phyloP scores from a whole-genome alignment of 345 rosid species.

The Syzygium aqueum region DNA sequence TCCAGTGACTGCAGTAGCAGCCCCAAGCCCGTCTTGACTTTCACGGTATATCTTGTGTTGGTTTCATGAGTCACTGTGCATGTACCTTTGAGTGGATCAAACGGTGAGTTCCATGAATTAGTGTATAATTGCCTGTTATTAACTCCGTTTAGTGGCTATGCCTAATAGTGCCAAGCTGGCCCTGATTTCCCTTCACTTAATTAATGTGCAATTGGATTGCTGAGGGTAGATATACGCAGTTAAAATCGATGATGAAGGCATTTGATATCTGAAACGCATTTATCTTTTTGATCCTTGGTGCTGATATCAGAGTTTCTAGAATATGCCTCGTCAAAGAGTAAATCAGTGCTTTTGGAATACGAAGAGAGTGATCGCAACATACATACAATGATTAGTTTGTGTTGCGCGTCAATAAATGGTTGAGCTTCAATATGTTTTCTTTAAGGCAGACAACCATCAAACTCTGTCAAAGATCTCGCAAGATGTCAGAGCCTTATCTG shows the following conservation, averaged over 20 bases:
- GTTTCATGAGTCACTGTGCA: background rate
- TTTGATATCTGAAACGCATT: background rate
- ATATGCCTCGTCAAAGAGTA: background rate
- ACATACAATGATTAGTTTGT: background rate
- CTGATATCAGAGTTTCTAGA: background rate
- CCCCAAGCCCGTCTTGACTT: background rate
- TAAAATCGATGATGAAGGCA: background rate
- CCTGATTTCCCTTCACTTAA: background rate
- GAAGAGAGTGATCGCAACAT: background rate
- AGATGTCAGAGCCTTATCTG: background rate
- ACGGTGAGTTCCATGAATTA: background rate
- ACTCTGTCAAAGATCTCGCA: background rate
- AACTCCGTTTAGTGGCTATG: background rate
- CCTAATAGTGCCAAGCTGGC: background rate
- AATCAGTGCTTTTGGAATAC: background rate
- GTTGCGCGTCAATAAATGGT: background rate
- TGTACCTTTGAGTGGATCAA: background rate
- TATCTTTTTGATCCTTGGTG: background rate
- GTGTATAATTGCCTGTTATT: background rate
- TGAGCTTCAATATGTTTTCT: background rate
- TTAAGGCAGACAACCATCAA: background rate
- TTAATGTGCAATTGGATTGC: background rate
- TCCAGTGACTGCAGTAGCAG: background rate
- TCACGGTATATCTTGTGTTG: background rate
- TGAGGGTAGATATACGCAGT: background rate